Percentiles rank a stretch among this genome's conserved stretches.
phyloP scores from a whole-genome alignment of 768 basidiomycete species.

The Naganishia onofrii region DNA sequence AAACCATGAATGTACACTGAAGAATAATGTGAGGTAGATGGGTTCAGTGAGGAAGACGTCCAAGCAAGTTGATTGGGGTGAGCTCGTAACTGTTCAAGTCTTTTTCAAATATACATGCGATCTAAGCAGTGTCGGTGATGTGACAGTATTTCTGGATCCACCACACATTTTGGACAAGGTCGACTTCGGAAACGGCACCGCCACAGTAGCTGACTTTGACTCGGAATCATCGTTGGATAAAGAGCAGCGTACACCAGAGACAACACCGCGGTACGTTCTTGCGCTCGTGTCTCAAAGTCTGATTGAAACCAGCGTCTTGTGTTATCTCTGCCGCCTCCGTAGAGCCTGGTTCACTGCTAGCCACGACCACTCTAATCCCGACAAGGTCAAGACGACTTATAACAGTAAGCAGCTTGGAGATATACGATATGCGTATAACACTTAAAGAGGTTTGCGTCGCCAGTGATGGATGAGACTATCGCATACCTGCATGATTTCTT shows the following conservation, averaged over 20 bases:
- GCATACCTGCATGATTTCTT: slow-evolving; percentile 45
- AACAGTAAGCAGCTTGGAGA: slow-evolving; percentile 27
- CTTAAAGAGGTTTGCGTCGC: neutral
- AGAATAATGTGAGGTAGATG: slow-evolving; percentile 31
- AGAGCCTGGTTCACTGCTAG: slow-evolving; percentile 48
- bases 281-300: no score
- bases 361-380: slow-evolving; percentile 33
- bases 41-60: slow-evolving; percentile 49
- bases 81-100: neutral
- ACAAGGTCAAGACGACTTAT: slow-evolving; percentile 35
- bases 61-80: slow-evolving; percentile 39
- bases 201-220: slow-evolving; percentile 44
- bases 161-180: slow-evolving; percentile 48
- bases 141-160: slow-evolving; percentile 42
- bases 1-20: neutral
- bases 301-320: neutral
- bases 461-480: slow-evolving; percentile 44
- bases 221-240: slow-evolving; percentile 41
- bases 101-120: neutral
- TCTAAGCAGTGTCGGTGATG: neutral
- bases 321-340: neutral
- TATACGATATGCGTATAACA: no score
- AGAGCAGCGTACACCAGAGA: slow-evolving; percentile 46
- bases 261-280: slow-evolving; percentile 35
- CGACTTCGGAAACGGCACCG: slow-evolving; percentile 45